These are phyloP conservation scores for Neofusicoccum umdonicola DNA, from an alignment of 2,329 filamentous ascomycete genomes.

Conservation along the genomic window DNA sequence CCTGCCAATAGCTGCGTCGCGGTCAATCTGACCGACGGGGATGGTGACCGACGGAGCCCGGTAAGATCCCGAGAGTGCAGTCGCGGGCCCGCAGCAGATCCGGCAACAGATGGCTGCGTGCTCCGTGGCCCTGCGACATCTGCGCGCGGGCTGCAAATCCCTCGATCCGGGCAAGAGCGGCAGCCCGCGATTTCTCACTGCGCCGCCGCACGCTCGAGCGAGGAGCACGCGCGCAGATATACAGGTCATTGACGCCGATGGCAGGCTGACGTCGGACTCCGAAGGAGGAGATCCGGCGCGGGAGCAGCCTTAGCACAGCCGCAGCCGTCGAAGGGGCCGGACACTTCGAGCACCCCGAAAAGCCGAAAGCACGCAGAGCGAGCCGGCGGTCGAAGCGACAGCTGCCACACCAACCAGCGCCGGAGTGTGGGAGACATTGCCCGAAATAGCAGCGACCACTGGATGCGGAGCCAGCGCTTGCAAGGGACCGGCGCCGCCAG, in stretches of 20 bases:
- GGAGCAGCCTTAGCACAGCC: not conserved
- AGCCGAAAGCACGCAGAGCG: not conserved
- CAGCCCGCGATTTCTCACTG: too few species aligned
- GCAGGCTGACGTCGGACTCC: not conserved
- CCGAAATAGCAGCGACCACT: not conserved
- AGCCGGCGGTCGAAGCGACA: not conserved
- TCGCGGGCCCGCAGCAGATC: not conserved
- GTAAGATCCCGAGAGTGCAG: not conserved
- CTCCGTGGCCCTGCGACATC: not conserved
- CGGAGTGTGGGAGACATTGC: not conserved
- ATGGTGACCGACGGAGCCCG: not conserved
- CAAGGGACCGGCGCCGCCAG: not conserved
- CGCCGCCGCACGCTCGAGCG: not conserved
- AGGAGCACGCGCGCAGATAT: not conserved
- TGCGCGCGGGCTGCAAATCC: not conserved
- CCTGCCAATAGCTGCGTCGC: not conserved
- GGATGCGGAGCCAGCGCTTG: not conserved
- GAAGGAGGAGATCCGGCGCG: slow-evolving; percentile 6
- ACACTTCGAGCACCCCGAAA: not conserved
- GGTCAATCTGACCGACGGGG: not conserved
- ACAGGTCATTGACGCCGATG: not conserved
- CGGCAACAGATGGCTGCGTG: not conserved
- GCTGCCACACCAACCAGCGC: not conserved
- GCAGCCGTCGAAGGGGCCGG: not conserved
- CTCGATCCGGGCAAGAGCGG: not conserved